A percentile compares a stretch with the other conserved stretches of the same genome.
These are phyloP conservation scores for Thecaphora thlaspeos DNA, from an alignment of 1,284 basidiomycete genomes.

Conservation along the genomic window DNA sequence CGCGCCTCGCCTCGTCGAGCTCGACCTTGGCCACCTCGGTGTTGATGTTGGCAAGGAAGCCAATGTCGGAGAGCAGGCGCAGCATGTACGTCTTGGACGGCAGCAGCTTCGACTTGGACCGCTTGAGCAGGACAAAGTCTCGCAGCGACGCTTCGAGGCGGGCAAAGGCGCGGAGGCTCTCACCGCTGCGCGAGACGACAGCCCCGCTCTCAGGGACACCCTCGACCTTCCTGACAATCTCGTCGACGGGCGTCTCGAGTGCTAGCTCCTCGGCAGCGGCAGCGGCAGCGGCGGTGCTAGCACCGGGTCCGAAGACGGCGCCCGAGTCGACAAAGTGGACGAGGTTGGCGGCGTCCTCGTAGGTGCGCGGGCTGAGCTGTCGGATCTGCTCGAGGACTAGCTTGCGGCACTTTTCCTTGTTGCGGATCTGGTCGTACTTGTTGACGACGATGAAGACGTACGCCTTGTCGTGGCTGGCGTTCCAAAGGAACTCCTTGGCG, in stretches of 20 bases:
- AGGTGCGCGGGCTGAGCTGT: conserved; percentile 85
- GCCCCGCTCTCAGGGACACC: conserved; percentile 18
- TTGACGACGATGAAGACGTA: conserved; percentile 99
- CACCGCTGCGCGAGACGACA: conserved; percentile 9
- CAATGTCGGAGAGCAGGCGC: conserved; percentile 83
- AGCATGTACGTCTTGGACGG: conserved; percentile 91
- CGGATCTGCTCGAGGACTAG: conserved; percentile 92
- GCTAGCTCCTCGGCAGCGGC: conserved; percentile 65
- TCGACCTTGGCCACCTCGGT: conserved; percentile 79
- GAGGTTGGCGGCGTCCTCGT: conserved; percentile 84
- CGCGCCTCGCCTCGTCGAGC: conserved; percentile 71
- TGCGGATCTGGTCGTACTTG: conserved; percentile 91
- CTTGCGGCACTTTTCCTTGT: conserved; percentile 89
- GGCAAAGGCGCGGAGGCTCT: conserved; percentile 65
- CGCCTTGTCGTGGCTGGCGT: conserved; percentile 93
- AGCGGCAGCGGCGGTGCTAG: conserved; percentile 29
- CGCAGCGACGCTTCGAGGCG: conserved; percentile 87
- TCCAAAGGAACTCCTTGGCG: conserved; percentile 89
- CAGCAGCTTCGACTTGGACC: conserved; percentile 89
- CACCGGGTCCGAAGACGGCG: conserved; percentile 54
- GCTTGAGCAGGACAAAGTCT: conserved; percentile 92
- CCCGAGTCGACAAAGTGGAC: conserved; percentile 96
- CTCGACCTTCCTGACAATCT: conserved; percentile 27
- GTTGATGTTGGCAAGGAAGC: conserved; percentile 83
- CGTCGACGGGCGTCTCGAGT: conserved; percentile 34